Base-by-base conservation (phyloP, 352 stramenopile species). In the Globisporangium acanthophoron region DNA sequence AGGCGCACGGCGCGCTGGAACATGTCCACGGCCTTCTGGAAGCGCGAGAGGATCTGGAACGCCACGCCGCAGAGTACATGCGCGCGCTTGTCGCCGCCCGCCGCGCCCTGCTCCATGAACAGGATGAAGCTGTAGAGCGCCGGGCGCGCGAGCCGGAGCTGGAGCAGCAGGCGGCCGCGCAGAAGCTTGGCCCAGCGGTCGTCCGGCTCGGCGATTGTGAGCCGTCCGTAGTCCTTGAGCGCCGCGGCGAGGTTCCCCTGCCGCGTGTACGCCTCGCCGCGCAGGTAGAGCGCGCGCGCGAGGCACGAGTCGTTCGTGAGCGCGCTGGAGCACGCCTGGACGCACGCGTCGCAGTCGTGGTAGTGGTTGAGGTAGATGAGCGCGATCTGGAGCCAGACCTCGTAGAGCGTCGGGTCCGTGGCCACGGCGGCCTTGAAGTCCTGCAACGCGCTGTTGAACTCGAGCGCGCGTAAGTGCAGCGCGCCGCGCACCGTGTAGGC, bases 311-410 rank as follows among this genome's bases (percentile, higher is more conserved):
- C 82, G 40, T 88, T 89, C 2, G 66, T 70, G 20, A 90, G 56
- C 9, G 82, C 82, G 40, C 65, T 88, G 1, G 76, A 72, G 45
- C 80, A 92, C 20, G 79, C 80, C 24, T 76, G 76, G 37, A 88
- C 71, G 53, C 80, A 88, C 39, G 72, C 82, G 18, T 80, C 80
- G 47, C 70, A 74, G 58, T 92, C 82, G 49, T 90, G 82, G 53
- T 89, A 92, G 55, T 92, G 80, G 48, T 87, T 89, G 5, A 92
- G 60, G 54, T 87, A 90, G 41, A 92, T 78, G 35, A 92, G 65
- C 13, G 79, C 82, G 51, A 92, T 92, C 64, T 92, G 78, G 43
- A 92, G 59, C 82, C 82, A 92, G 20, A 89, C 74, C 39, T 87
- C 78, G 39, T 85, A 85, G 27, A 92, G 58, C 41, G 82, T 92